Evolutionary conservation across 1,284 basidiomycete genomes (phyloP).

Genomic region (Rhodotorula sp.): DNA sequence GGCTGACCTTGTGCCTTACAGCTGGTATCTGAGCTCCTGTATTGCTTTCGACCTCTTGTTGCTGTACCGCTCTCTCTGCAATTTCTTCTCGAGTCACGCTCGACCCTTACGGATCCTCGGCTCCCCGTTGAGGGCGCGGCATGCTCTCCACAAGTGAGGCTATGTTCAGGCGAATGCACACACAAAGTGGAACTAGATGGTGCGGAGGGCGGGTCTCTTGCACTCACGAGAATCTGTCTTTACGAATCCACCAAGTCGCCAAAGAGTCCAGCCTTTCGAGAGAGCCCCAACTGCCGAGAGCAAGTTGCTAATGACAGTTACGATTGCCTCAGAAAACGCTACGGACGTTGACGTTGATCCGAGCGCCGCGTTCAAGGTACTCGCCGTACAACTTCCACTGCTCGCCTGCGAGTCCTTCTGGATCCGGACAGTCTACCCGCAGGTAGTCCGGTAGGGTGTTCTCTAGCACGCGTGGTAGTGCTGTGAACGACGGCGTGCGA

Average conservation of each 20-base stretch:
- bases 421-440: neutral
- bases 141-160: no score
- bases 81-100: neutral
- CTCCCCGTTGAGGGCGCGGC: no score
- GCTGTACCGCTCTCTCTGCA: neutral
- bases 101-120: no score
- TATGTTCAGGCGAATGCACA: no score
- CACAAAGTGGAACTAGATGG: no score
- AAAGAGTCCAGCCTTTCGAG: no score
- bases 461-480: conserved; percentile 82
- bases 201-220: no score
- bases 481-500: conserved; percentile 49
- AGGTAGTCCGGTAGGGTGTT: conserved; percentile 61
- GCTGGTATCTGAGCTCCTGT: neutral
- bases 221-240: no score
- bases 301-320: no score
- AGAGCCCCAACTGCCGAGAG: no score
- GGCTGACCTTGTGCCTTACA: neutral
- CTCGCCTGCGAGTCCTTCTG: neutral
- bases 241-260: no score
- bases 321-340: conserved; percentile 58
- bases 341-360: conserved; percentile 85
- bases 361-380: conserved; percentile 61
- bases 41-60: neutral
- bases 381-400: conserved; percentile 60